Conservation (phyloP, 2,329 filamentous ascomycete species). For the Aspergillus caelatus region DNA sequence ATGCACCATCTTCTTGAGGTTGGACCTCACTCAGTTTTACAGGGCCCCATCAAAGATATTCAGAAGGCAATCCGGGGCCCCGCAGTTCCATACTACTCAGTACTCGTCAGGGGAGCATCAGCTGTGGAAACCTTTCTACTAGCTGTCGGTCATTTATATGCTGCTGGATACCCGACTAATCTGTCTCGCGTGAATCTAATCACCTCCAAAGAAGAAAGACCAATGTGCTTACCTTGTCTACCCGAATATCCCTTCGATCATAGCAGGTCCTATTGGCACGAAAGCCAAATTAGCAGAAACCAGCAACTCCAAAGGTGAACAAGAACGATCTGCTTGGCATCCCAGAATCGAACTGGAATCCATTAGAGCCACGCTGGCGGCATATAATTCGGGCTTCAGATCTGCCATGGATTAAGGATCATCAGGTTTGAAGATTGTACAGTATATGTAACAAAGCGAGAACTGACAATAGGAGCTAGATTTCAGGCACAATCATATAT, state of each 20-base stretch:
- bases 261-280: neutral
- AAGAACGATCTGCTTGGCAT: conserved; percentile 20
- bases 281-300: neutral
- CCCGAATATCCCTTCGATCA: neutral
- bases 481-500: too few species aligned
- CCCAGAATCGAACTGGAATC: conserved; percentile 18
- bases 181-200: neutral
- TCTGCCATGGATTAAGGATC: conserved; percentile 49
- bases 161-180: neutral
- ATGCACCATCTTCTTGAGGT: conserved; percentile 19
- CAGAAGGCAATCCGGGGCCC: neutral
- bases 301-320: neutral
- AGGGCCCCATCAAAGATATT: conserved; percentile 19
- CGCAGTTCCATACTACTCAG: neutral
- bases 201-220: too few species aligned
- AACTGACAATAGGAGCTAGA: too few species aligned
- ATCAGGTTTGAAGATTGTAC: conserved; percentile 27
- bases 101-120: neutral
- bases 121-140: neutral
- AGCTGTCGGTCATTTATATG: neutral
- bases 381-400: conserved; percentile 42
- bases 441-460: too few species aligned
- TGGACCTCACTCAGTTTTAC: conserved; percentile 23
- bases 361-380: conserved; percentile 42
- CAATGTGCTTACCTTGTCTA: neutral